Base-by-base conservation (phyloP, 768 basidiomycete species). In the Russula earlei region DNA sequence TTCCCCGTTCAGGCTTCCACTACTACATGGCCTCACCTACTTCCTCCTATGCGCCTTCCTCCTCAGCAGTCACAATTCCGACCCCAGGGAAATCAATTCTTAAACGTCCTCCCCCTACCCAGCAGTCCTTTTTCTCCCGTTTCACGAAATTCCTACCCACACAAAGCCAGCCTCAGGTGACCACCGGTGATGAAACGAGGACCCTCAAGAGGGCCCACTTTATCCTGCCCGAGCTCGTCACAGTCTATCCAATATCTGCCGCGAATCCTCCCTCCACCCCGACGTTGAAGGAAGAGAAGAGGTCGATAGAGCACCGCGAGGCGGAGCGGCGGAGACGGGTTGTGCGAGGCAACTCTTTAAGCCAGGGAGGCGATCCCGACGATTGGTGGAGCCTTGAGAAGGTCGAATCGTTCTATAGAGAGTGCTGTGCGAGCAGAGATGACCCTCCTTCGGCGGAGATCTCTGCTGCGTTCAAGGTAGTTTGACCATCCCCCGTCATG, bases 141-240 rank as follows among this genome's bases (percentile, higher is more conserved):
- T 76, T 90, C 66, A 83, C 83, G 42, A 80, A 83, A 55, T 83
- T 90, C 67, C 72, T 91, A 22, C 87, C 87, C 14, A 78, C 78
- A 0, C 82, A 79, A 43, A 64, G 48, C 48, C 59, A 62, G 40
- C 50, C 63, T 20, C 46, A 62, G 59, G 53, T 62, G n/a, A 55
- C 61, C 24, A 55, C 57, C 14, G 63, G 69, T 48, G 80, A 80
- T 64, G 74, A 80, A 44, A 68, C 70, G 34, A 80, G 77, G 64
- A 81, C 88, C 11, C 76, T 95, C 60, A 91, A 89, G 66, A 73
- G 89, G 48, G 96, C 94, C 0, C 89, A 95, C 64, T 97, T 97
- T 67, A 88, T 95, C 61, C 74, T 96, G 12, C 90, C 90, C 0
- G 79, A 87, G 62, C 79, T 96, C 63, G 83, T 82, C 31, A 88